Evolutionary conservation across 148 eudicot genomes (phyloP), one percentile per base, ranked within the genome.

Genomic region (Camellia sinensis): DNA sequence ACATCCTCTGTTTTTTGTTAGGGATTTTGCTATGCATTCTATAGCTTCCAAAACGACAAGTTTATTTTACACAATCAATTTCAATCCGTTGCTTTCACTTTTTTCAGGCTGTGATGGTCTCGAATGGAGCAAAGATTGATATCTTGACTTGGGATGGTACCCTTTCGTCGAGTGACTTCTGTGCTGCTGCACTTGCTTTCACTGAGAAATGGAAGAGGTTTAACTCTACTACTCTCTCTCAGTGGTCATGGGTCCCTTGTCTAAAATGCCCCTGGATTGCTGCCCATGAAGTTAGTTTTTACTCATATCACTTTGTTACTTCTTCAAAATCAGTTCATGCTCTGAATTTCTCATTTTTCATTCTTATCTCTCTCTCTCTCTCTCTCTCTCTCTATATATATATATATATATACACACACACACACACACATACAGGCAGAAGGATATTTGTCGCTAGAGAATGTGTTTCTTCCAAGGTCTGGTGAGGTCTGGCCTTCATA

Each of bases 381-480:
- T n/a, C n/a, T n/a, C 37, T 54, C 15, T 62, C 53, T 29, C 17
- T 50, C 18, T 67, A 3, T 15, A 19, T 62, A 4, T 72, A 19
- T 61, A 15, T 59, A 44, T 52, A 15, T 73, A 4, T 74, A 2
- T 69, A 29, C 0, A 29, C 1, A 29, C 37, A 29, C 37, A 29
- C 37, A 29, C 29, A 29, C 29, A 29, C 37, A 29, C 37, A 29
- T 29, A 29, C 85, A 90, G 98, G 88, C 79, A 78, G 90, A 87
- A 45, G 98, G 98, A 77, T 95, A 93, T 85, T 83, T 95, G 43
- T 85, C 89, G 11, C n/a, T 93, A 79, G 95, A 95, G 85, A 89
- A 90, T 63, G 83, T 90, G 86, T 65, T 90, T 85, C 72, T 93
- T 85, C 88, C 75, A 70, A 83, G 80, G 56, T 80, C 81, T 73